phyloP scores from a whole-genome alignment of 495 filamentous ascomycete species.

The Friedmanniomyces endolithicus region DNA sequence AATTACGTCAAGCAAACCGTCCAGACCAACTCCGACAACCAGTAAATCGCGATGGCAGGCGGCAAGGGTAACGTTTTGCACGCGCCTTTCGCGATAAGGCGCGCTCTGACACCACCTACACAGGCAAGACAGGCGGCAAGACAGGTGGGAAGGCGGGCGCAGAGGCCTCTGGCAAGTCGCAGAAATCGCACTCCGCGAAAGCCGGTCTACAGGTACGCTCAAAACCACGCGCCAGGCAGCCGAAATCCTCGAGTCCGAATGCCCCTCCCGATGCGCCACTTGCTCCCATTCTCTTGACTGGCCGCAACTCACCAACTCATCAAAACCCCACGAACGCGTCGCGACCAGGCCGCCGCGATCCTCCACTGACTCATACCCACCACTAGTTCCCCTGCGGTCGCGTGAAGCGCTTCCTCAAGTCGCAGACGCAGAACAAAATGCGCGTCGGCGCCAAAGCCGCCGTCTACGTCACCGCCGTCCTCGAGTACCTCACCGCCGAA shows the following conservation, averaged over 20 bases:
- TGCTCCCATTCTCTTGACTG: not conserved
- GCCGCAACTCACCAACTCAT: not conserved
- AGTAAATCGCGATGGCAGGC: constrained; percentile 26
- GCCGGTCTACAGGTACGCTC: constrained; percentile 91
- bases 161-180: constrained; percentile 65
- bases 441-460: constrained; percentile 97
- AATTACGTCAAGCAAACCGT: no score
- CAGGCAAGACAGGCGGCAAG: constrained; percentile 78
- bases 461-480: constrained; percentile 94
- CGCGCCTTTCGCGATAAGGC: constrained; percentile 1
- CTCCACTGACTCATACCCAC: not conserved
- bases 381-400: constrained; percentile 95
- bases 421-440: constrained; percentile 99
- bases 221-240: not conserved
- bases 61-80: constrained; percentile 30
- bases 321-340: not conserved
- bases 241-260: not conserved
- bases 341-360: not conserved
- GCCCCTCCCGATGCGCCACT: constrained; percentile 15
- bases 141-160: constrained; percentile 57
- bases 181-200: constrained; percentile 96
- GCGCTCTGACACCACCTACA: constrained; percentile 4
- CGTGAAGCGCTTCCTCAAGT: constrained; percentile 99
- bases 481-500: constrained; percentile 97
- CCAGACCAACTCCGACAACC: not conserved